Evolutionary conservation across 768 basidiomycete genomes (phyloP), one percentile per base, ranked within the genome.

Genomic region (Clathrus columnatus): DNA sequence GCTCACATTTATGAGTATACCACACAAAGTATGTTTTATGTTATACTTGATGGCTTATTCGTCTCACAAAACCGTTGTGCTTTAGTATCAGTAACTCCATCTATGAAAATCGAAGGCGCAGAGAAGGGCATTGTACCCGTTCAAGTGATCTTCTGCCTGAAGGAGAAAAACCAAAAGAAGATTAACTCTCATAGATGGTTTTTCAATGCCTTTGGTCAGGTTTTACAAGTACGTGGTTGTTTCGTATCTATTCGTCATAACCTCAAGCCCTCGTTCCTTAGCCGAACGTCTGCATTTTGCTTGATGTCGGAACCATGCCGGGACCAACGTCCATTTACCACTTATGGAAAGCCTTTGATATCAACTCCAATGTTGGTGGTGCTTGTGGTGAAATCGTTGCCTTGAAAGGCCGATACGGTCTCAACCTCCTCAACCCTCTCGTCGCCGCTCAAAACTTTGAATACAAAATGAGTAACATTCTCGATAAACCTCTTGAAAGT

Each of bases 331-430:
- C 81, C 8, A 90, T 95, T 57, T 95, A 95, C 68, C 91, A 92
- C 63, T 72, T 94, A 2, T 94, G 92, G 91, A 94, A 94, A 69
- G 88, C 91, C 5, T 95, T 96, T 61, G 90, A 92, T 62, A 86
- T 91, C 68, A 91, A 91, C 65, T 87, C 86, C 18, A 89, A 89
- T 63, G 89, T 92, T 16, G 90, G 87, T 1, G 90, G 93, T 16
- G 93, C 92, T 17, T 96, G 93, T 63, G 93, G 93, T n/a, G 93
- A 95, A 73, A 94, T 95, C 56, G 89, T 94, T 10, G 88, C 89
- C 11, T 74, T 91, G 56, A 95, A 94, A 69, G 92, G 92, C 29
- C 85, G 82, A 70, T 91, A 79, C 59, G 84, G 88, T 26, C 69
- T 73, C 61, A 83, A 89, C 65, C 72, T 96, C 32, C 60, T 94